phyloP scores from a whole-genome alignment of 495 filamentous ascomycete genomes.

The Collariella sp. region DNA sequence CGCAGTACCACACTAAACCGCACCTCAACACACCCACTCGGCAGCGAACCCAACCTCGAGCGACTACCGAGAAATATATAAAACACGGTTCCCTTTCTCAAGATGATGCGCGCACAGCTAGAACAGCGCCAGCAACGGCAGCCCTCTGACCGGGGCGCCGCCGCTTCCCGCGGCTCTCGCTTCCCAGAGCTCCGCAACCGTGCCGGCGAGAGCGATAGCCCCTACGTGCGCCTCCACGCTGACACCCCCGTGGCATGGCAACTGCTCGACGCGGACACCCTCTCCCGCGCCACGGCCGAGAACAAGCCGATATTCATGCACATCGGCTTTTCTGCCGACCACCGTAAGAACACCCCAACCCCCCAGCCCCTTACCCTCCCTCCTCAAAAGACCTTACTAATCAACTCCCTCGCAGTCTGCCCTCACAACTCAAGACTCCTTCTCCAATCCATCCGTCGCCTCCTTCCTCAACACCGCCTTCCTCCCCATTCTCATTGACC shows the following conservation, averaged over 20 bases:
- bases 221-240: constrained; percentile 75
- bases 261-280: constrained; percentile 68
- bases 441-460: constrained; percentile 74
- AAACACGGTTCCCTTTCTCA: background rate
- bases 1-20: no score
- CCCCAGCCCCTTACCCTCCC: background rate
- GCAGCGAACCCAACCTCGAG: background rate
- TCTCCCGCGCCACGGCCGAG: constrained; percentile 64
- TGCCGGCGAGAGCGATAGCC: constrained; percentile 64
- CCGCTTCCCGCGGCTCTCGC: background rate
- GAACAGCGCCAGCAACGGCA: constrained; percentile 17
- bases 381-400: constrained; percentile 8
- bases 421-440: constrained; percentile 93
- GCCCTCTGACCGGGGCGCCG: background rate
- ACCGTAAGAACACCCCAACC: constrained; percentile 57
- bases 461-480: constrained; percentile 76
- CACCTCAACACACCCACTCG: background rate
- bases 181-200: constrained; percentile 51
- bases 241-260: constrained; percentile 92
- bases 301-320: constrained; percentile 89
- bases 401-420: constrained; percentile 49
- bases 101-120: constrained; percentile 24
- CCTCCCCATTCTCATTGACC: constrained; percentile 87
- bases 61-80: background rate
- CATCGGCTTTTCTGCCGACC: constrained; percentile 92